Base-by-base conservation (phyloP, 345 rosid species). In the Linum usitatissimum region DNA sequence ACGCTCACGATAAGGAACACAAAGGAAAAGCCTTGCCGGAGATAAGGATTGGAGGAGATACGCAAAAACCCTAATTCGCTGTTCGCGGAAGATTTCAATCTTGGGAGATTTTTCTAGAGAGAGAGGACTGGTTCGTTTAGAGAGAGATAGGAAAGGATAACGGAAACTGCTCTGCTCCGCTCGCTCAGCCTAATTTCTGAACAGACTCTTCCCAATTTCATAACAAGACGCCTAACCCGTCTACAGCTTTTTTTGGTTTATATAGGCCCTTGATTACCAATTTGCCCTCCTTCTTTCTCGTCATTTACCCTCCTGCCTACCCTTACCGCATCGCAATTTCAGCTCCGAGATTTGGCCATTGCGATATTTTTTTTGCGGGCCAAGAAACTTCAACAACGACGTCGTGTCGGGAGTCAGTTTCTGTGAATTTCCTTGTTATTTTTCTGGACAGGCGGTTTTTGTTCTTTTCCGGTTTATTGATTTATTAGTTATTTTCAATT, bases 81-180 rank as follows among this genome's bases (percentile, higher is more conserved):
- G 17, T 34, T 34, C 5, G 18, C 2, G 9, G 62, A 31, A 9
- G 34, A 31, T 12, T 13, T 60, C 36, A 15, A 7, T 17, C 38
- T 7, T 23, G 28, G 38, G 38, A 8, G 19, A 60, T n/a, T 14
- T 9, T 20, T 31, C 19, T 60, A 18, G 36, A 60, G 63, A 60
- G 63, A 60, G 49, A 13, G 6, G n/a, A 38, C 64, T 30, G 0
- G 23, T 68, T 68, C 45, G 54, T 71, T 17, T 70, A 62, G 76
- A 68, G 60, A 62, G 70, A 61, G 19, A 60, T 59, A 0, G 30
- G 60, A 63, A 67, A 68, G 80, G 94, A 83, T 83, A 83, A 90
- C 95, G 80, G 83, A 81, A 85, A 87, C 85, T 77, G 73, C 80
- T 79, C 88, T 66, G 77, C 83, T 73, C 73, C 81, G 72, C 81